Evolutionary conservation across 1,139 yeast genomes (phyloP), one percentile per base, ranked within the genome.

Genomic region (Blastobotrys malaysiensis): DNA sequence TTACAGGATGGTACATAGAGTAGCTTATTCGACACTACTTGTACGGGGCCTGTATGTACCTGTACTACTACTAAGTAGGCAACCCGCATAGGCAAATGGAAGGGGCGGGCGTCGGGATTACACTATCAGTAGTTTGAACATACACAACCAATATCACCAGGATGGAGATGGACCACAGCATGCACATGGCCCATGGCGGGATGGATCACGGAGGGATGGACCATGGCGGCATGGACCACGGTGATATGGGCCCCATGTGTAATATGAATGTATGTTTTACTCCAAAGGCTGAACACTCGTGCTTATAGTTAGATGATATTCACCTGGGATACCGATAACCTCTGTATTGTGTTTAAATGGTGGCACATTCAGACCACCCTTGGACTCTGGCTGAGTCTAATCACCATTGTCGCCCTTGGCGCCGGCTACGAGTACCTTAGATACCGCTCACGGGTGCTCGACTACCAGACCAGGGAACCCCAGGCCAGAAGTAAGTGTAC

Each of bases 251-350:
- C 53, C 56, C 75, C 43, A 76, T 70, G 73, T 85, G 90, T 63
- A 77, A 80, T n/a, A 83, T 82, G 88, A 79, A 82, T 68, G 65
- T 61, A 57, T 16, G 64, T 49, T 53, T 52, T 26, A 24, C 27
- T n/a, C 18, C 16, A 22, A 14, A 14, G 31, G 21, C 13, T 24
- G 43, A 18, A 11, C 9, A 16, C 49, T 36, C 26, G 3, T 9
- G 44, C n/a, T 20, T 16, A 16, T 19, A 22, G 9, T 5, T 55
- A 75, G 78, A 87, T 86, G 93, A 64, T 85, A n/a, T 86, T 87
- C 69, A 86, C 91, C 9, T 88, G 95, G 95, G 81, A 83, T 61
- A 84, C 87, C 73, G 74, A 79, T 52, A 80, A 87, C 66, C 75
- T 87, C 13, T 87, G 96, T 66, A 79, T 87, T 14, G 79, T 87